Percentiles rank a stretch among this genome's conserved stretches.
These are phyloP conservation scores for Solanum pimpinellifolium DNA, from an alignment of 257 asterid genomes.

Conservation along the genomic window DNA sequence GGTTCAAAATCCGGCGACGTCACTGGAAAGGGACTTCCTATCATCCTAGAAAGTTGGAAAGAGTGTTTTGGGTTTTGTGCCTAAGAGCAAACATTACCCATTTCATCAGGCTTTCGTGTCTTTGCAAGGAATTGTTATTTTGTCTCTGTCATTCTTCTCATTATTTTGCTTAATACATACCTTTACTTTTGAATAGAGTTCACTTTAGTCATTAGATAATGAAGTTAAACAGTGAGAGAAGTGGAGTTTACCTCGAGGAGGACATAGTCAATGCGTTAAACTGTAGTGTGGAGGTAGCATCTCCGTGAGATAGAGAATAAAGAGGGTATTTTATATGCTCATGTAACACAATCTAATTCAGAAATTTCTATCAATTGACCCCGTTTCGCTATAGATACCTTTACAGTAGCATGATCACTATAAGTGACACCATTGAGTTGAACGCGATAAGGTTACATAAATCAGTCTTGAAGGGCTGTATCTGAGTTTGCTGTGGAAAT, in stretches of 20 bases:
- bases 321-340: neutral
- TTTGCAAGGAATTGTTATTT: neutral
- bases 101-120: neutral
- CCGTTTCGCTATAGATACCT: neutral
- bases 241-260: neutral
- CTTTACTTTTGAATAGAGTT: neutral
- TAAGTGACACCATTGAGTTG: neutral
- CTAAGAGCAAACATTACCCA: neutral
- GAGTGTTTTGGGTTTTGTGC: neutral
- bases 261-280: neutral
- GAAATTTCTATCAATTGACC: neutral
- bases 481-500: neutral
- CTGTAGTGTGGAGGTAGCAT: neutral
- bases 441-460: neutral
- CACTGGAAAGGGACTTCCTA: neutral
- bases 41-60: neutral
- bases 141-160: neutral
- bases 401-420: neutral
- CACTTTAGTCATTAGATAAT: neutral
- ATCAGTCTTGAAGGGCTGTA: neutral
- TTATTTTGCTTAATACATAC: neutral
- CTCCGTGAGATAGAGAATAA: neutral
- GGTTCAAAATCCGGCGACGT: neutral
- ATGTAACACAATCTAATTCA: neutral
- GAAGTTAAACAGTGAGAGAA: neutral